A percentile compares a stretch with the other conserved stretches of the same genome.
phyloP scores from a whole-genome alignment of 495 filamentous ascomycete genomes.

The Neurospora sp. region DNA sequence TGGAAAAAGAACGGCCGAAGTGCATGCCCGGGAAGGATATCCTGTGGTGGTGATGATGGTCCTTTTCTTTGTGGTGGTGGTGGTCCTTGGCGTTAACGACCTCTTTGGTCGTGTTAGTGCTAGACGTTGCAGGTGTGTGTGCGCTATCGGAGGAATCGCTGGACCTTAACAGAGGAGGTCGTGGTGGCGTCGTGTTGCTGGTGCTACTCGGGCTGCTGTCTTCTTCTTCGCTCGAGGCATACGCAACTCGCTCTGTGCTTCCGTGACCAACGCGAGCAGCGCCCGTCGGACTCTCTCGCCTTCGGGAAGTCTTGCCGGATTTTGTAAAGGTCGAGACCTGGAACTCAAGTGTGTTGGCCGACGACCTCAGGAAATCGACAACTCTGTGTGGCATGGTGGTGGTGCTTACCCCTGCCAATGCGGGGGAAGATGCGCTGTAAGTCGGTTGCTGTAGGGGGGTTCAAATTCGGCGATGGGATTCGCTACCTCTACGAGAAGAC shows the following conservation, averaged over 20 bases:
- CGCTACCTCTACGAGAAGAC: neutral
- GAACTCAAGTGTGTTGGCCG: constrained; percentile 23
- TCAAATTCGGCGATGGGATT: constrained; percentile 1
- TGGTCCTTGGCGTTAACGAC: neutral
- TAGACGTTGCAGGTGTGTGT: constrained; percentile 11
- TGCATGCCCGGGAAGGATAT: constrained; percentile 37
- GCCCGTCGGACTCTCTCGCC: constrained; percentile 16
- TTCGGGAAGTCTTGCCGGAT: constrained; percentile 5
- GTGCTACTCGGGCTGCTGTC: constrained; percentile 8
- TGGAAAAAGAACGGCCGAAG: constrained; percentile 29
- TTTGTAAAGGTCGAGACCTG: constrained; percentile 22
- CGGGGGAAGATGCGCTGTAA: constrained; percentile 7
- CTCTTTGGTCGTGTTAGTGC: constrained; percentile 10
- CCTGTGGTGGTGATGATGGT: constrained; percentile 30
- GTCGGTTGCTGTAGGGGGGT: neutral
- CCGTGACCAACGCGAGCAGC: constrained; percentile 11
- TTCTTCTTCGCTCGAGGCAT: constrained; percentile 24
- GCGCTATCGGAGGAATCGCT: neutral
- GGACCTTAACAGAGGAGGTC: constrained; percentile 8
- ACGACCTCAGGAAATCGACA: constrained; percentile 37
- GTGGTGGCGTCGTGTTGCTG: constrained; percentile 12
- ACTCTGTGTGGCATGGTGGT: constrained; percentile 42
- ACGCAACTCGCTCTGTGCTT: constrained; percentile 21
- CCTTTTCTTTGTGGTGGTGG: constrained; percentile 16
- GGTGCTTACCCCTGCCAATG: constrained; percentile 6